A percentile compares a stretch with the other conserved stretches of the same genome.
Evolutionary conservation across 75 land plant species (phyloP).

Genomic region (Selaginella moellendorffii): DNA sequence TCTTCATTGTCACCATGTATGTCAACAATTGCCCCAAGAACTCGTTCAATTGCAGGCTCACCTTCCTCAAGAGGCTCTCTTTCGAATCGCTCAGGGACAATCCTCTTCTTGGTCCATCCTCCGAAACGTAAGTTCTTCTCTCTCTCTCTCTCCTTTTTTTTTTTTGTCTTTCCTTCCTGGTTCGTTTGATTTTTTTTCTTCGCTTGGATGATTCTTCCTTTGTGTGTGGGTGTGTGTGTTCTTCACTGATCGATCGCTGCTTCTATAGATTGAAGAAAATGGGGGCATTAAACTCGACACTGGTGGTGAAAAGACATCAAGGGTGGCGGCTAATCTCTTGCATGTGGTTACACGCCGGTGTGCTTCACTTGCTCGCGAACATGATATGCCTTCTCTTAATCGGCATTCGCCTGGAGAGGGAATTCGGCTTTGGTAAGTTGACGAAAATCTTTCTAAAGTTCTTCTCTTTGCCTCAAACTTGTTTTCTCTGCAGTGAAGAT

Average conservation of each 20-base stretch:
- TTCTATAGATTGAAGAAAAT: conserved; percentile 34
- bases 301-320: conserved; percentile 36
- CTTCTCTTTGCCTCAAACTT: no score
- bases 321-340: conserved; percentile 56
- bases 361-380: conserved; percentile 52
- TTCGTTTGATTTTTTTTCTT: neutral
- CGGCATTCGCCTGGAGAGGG: conserved; percentile 63
- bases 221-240: neutral
- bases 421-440: conserved; percentile 29
- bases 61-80: conserved; percentile 27
- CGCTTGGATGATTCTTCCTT: neutral
- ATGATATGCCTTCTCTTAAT: conserved; percentile 52
- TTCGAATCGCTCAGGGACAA: conserved; percentile 39
- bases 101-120: conserved; percentile 43
- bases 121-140: conserved; percentile 27
- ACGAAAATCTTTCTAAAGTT: no score
- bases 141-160: neutral
- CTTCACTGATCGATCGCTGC: neutral
- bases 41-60: conserved; percentile 18
- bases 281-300: conserved; percentile 54
- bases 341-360: conserved; percentile 71
- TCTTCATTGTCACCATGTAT: conserved; percentile 28
- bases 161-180: neutral
- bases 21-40: conserved; percentile 33
- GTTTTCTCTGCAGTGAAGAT: conserved; percentile 48